Percentiles rank a stretch among this genome's conserved stretches.
Conservation (phyloP, 345 rosid species). For the Syzygium aromaticum region DNA sequence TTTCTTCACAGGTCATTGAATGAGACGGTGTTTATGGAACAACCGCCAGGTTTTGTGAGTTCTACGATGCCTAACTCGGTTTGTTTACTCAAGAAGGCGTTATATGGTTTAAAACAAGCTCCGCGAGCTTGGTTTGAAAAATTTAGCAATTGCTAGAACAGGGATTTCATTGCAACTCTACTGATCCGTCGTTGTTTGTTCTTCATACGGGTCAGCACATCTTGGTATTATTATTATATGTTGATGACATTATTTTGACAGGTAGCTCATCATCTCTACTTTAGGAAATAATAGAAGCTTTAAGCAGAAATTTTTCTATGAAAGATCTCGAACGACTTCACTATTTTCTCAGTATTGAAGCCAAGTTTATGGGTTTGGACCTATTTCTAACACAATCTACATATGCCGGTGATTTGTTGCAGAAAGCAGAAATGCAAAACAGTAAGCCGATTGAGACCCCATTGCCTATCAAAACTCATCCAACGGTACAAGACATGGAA, state of each 20-base stretch:
- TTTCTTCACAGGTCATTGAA: neutral
- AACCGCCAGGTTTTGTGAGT: neutral
- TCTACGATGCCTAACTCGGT: neutral
- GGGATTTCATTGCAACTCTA: neutral
- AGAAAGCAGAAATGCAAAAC: neutral
- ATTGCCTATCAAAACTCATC: neutral
- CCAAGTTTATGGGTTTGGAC: accelerated
- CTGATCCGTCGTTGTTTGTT: neutral
- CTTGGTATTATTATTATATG: neutral
- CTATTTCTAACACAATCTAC: neutral
- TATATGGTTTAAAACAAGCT: neutral
- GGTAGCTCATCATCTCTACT: neutral
- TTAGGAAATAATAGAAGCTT: neutral
- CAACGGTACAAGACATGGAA: neutral
- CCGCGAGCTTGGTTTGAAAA: neutral
- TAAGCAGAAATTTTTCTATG: neutral
- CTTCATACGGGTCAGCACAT: neutral
- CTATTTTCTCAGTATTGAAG: neutral
- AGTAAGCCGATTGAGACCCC: neutral
- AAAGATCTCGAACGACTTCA: neutral
- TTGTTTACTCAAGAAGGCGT: neutral
- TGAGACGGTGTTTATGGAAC: neutral
- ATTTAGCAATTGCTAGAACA: neutral
- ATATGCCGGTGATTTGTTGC: neutral
- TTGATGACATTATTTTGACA: neutral